A percentile compares a stretch with the other conserved stretches of the same genome.
Evolutionary conservation across 352 stramenopile species (phyloP).

Genomic region (Blastocystis sp.): DNA sequence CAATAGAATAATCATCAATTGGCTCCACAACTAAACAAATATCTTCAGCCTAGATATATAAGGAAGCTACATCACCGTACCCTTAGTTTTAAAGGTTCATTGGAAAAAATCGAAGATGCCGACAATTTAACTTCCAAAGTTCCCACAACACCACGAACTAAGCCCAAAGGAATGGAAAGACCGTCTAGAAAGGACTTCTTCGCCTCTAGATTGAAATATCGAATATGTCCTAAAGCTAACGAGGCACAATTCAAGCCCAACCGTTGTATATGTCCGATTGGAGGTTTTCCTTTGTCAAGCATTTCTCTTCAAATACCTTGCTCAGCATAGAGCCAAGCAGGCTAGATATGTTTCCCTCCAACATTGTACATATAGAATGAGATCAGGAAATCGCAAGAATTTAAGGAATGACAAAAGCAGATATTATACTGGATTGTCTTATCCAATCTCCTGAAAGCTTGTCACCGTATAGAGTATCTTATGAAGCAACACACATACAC

Average conservation of each 20-base stretch:
- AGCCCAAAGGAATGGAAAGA: constrained; percentile 45
- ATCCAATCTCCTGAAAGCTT: not conserved
- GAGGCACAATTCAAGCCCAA: not conserved
- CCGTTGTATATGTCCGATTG: constrained; percentile 50
- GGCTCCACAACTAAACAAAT: constrained; percentile 57
- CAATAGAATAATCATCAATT: constrained; percentile 55
- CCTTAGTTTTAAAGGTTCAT: not conserved
- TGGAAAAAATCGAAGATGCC: constrained; percentile 43
- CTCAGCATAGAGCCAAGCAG: constrained; percentile 29
- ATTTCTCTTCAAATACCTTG: constrained; percentile 59
- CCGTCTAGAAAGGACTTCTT: constrained; percentile 36
- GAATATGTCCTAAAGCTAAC: constrained; percentile 19
- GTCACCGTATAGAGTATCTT: not conserved
- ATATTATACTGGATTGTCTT: not conserved
- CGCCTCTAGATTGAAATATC: constrained; percentile 40
- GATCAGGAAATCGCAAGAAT: not conserved
- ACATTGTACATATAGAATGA: not conserved
- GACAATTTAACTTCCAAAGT: constrained; percentile 14
- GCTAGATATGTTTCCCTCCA: constrained; percentile 57
- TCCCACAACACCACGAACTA: constrained; percentile 38
- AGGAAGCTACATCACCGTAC: not conserved
- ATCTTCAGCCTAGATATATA: constrained; percentile 5
- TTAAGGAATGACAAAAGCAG: constrained; percentile 15
- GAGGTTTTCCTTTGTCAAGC: constrained; percentile 59
- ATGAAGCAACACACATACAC: no score